These are phyloP conservation scores for Gloeopeniophorella convolvens DNA, from an alignment of 768 basidiomycete species.

Conservation along the genomic window DNA sequence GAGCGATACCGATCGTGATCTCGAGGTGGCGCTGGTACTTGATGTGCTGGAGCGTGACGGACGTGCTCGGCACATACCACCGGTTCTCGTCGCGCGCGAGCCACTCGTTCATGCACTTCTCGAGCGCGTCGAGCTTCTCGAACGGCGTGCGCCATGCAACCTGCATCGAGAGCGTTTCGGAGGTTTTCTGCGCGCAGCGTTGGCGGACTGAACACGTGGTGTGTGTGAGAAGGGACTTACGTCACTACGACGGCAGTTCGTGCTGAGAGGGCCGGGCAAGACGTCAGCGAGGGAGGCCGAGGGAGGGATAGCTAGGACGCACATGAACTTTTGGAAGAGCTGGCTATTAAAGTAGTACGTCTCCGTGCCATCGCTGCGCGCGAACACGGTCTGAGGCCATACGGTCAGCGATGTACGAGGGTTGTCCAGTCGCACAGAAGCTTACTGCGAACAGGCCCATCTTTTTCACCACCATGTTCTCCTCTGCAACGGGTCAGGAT, in stretches of 20 bases:
- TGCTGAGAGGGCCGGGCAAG: slow-evolving; percentile 32
- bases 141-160: slow-evolving; percentile 71
- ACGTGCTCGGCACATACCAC: slow-evolving; percentile 68
- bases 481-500: slow-evolving; percentile 32
- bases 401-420: slow-evolving; percentile 1
- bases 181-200: slow-evolving; percentile 46
- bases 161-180: slow-evolving; percentile 60
- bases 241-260: slow-evolving; percentile 68
- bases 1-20: slow-evolving; percentile 57
- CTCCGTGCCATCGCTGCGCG: slow-evolving; percentile 67
- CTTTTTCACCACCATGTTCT: slow-evolving; percentile 71
- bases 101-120: slow-evolving; percentile 66
- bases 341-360: slow-evolving; percentile 80
- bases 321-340: slow-evolving; percentile 72
- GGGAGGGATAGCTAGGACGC: slow-evolving; percentile 22
- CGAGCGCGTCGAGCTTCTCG: slow-evolving; percentile 63
- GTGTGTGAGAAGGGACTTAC: slow-evolving; percentile 31
- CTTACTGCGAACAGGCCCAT: slow-evolving; percentile 71
- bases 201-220: slow-evolving; percentile 1
- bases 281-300: background rate
- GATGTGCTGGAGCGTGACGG: slow-evolving; percentile 56
- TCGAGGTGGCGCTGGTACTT: slow-evolving; percentile 60
- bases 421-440: background rate
- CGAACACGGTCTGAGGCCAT: slow-evolving; percentile 53
- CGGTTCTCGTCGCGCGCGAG: slow-evolving; percentile 72